phyloP scores from a whole-genome alignment of 495 filamentous ascomycete species.

The Aspergillus panamensis region DNA sequence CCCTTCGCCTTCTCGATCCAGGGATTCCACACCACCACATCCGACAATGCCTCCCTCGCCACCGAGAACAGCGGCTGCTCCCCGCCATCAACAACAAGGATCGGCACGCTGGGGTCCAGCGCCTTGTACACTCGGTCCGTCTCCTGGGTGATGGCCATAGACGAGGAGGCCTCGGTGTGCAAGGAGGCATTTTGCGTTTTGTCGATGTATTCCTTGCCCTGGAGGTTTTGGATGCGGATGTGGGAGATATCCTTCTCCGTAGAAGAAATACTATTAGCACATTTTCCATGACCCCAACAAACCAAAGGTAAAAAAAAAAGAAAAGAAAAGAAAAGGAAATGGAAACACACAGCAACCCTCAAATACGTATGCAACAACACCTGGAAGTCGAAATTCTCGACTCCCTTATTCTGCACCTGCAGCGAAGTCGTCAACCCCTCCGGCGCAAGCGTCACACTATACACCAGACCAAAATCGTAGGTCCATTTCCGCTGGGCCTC shows the following conservation, averaged over 20 bases:
- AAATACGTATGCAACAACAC: slow-evolving; percentile 90
- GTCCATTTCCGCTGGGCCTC: slow-evolving; percentile 67
- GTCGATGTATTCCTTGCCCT: slow-evolving; percentile 70
- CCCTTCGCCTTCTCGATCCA: slow-evolving; percentile 78
- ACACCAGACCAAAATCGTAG: slow-evolving; percentile 83
- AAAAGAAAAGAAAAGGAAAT: not conserved
- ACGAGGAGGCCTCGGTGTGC: slow-evolving; percentile 52
- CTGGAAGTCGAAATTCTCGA: slow-evolving; percentile 82
- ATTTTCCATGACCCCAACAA: not conserved
- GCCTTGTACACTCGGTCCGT: slow-evolving; percentile 75
- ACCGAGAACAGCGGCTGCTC: slow-evolving; percentile 64
- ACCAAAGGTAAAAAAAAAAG: not conserved
- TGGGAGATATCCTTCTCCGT: slow-evolving; percentile 64
- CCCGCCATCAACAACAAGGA: slow-evolving; percentile 52
- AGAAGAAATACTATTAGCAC: not conserved
- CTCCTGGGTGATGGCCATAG: slow-evolving; percentile 63
- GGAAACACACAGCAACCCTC: slow-evolving; percentile 61
- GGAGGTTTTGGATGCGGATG: slow-evolving; percentile 66
- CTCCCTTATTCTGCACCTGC: slow-evolving; percentile 77
- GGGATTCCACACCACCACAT: slow-evolving; percentile 97
- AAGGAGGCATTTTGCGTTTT: slow-evolving; percentile 63
- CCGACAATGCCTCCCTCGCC: slow-evolving; percentile 71
- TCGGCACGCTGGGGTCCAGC: slow-evolving; percentile 57
- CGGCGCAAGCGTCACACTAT: slow-evolving; percentile 78
- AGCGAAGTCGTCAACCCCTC: slow-evolving; percentile 76